Evolutionary conservation across 2,329 filamentous ascomycete species (phyloP).

Genomic region (Aureobasidium mangrovei): DNA sequence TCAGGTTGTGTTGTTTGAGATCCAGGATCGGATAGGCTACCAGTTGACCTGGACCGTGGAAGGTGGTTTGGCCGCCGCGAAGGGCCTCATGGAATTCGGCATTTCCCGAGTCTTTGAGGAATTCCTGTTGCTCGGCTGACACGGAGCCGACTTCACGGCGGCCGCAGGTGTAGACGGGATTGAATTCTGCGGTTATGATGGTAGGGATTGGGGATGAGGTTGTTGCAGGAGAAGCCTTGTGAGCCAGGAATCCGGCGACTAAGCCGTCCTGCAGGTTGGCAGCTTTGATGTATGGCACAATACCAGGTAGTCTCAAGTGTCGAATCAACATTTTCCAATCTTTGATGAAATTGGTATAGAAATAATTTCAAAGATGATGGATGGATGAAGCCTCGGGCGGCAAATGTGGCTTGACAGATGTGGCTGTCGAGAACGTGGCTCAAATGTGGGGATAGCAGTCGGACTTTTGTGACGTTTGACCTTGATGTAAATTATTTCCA

Average conservation of each 20-base stretch:
- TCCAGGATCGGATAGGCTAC: slow-evolving; percentile 92
- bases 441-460: neutral
- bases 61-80: slow-evolving; percentile 87
- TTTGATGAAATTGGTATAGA: neutral
- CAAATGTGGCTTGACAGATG: neutral
- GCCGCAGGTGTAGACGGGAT: slow-evolving; percentile 82
- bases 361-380: neutral
- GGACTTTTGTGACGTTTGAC: neutral
- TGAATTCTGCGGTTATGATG: slow-evolving; percentile 73
- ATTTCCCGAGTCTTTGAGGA: slow-evolving; percentile 31
- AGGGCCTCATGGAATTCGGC: slow-evolving; percentile 61
- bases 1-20: slow-evolving; percentile 58
- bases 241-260: slow-evolving; percentile 48
- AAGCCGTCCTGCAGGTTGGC: slow-evolving; percentile 49
- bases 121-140: slow-evolving; percentile 35
- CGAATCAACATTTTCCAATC: slow-evolving; percentile 40
- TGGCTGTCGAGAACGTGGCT: neutral
- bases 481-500: neutral
- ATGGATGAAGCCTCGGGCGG: neutral
- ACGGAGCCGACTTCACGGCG: slow-evolving; percentile 60
- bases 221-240: slow-evolving; percentile 44
- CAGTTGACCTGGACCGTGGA: slow-evolving; percentile 88
- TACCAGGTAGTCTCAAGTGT: slow-evolving; percentile 51
- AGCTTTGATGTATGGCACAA: slow-evolving; percentile 48
- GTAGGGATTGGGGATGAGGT: slow-evolving; percentile 51